Base-by-base conservation (phyloP, 441 rosid genomes). In the Euphorbia celastroides region DNA sequence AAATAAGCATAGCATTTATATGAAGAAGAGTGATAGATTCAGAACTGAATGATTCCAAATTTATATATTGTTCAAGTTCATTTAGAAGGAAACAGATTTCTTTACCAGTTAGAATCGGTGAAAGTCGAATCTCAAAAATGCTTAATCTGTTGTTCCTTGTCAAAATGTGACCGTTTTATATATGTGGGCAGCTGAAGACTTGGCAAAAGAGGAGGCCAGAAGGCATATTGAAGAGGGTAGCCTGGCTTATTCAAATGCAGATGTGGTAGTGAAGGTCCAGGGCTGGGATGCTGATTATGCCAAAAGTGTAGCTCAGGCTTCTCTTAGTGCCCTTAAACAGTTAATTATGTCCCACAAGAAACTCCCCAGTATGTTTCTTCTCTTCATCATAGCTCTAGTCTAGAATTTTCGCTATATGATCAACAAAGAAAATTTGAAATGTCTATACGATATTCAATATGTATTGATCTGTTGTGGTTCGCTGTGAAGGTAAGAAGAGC, bases 271-370 rank as follows among this genome's bases (percentile, higher is more conserved):
- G 30, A 90, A 89, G 86, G 84, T 90, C 73, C 90, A 83, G 70
- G 90, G 98, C 57, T 88, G 97, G 98, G 88, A 85, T 69, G 72
- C 82, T 1, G 83, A 78, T 60, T 86, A 90, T 72, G 89, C 91
- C 57, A 89, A 89, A 75, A 82, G 84, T 41, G 88, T 87, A 59
- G 95, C 93, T 57, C 96, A 90, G 75, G 95, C 96, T 42, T 83
- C 91, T 22, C 70, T 88, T 70, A 88, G 93, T 77, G 97, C 94
- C 60, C 93, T 93, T 69, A 88, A 93, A 78, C 92, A 68, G 63
- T 77, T 90, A 54, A 79, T 93, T 68, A 76, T 87, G 55, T 76
- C 97, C 1, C 95, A 93, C 83, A 86, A 84, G 69, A 75, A 80
- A 65, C 98, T 93, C 65, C 88, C 94, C 80, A 90, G 96, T 93